A percentile compares a stretch with the other conserved stretches of the same genome.
These are phyloP conservation scores for Sporopachydermia lactativora DNA, from an alignment of 805 yeast genomes.

Conservation along the genomic window DNA sequence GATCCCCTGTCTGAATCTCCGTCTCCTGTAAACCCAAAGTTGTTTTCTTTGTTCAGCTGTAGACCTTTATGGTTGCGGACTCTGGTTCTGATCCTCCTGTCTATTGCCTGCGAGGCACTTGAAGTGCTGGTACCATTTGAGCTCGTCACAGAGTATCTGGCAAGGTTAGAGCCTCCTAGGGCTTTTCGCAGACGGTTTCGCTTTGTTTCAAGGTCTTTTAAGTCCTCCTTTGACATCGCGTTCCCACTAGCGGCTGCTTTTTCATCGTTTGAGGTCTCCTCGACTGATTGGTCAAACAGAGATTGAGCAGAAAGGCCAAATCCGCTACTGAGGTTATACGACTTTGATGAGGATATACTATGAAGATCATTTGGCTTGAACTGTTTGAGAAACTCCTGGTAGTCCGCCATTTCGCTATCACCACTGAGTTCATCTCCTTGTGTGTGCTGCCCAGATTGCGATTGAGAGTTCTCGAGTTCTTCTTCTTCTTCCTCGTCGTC, in stretches of 20 bases:
- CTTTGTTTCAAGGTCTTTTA: too few species aligned
- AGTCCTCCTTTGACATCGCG: too few species aligned
- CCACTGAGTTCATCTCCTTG: neutral
- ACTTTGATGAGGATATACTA: neutral
- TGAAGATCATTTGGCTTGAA: neutral
- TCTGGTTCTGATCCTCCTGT: neutral
- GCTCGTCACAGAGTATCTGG: too few species aligned
- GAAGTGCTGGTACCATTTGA: neutral
- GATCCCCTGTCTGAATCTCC: neutral
- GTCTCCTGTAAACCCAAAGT: neutral
- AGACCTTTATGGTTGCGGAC: neutral
- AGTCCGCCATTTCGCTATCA: neutral
- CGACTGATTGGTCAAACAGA: too few species aligned
- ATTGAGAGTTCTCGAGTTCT: neutral
- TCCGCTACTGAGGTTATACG: neutral
- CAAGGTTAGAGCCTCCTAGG: too few species aligned
- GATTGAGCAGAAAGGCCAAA: neutral
- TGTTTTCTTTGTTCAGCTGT: neutral
- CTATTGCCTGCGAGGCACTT: neutral
- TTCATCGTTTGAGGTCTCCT: neutral
- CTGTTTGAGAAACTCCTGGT: neutral
- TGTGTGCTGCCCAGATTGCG: conserved; percentile 1
- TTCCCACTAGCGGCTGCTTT: neutral
- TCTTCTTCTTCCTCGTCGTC: neutral
- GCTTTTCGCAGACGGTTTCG: neutral